Evolutionary conservation across 345 rosid species (phyloP), one percentile per base, ranked within the genome.

Genomic region (Sonneratia alba): DNA sequence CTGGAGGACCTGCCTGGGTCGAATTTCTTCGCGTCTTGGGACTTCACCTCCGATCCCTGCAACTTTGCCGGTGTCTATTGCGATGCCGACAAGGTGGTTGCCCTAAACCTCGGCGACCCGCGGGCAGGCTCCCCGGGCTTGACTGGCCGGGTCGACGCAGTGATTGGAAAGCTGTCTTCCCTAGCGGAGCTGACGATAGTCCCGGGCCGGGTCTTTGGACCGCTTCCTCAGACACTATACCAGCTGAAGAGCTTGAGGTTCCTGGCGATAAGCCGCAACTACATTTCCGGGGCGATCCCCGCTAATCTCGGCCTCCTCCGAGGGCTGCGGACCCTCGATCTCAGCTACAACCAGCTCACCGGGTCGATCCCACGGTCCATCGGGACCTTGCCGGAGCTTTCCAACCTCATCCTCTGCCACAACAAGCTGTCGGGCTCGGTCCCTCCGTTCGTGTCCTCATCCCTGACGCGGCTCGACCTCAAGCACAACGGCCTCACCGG

Each of bases 41-140:
- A 94, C 66, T 91, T 91, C 82, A 94, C 99, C 49, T 77, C 97
- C 10, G 99, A 94, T 43, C 99, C 99, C 19, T 94, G 99, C 53
- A 88, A 78, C 80, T 94, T 91, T 79, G 85, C 89, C 57, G 97
- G 97, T 8, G 97, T 94, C 71, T 89, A 81, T 78, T 94, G 99
- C 48, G 91, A 87, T 14, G 79, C 75, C 2, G 85, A 90, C 63
- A 79, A 74, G 55, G 97, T 94, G 0, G 72, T 86, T 1, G 71
- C 95, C 34, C 96, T 94, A 42, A 88, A 86, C 61, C 88, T 94
- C 14, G 97, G 99, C 7, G 97, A 94, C 63, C 96, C 92, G 0
- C 80, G 86, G 36, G 97, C 95, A n/a, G 91, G 96, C 0, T 81
- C 98, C 32, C 92, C 96, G 0, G 97, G 97, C 70, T 83, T 94